Percentiles rank a stretch among this genome's conserved stretches.
These are phyloP conservation scores for Eleusine coracana DNA, from an alignment of 176 grass and related monocot genomes.

Conservation along the genomic window DNA sequence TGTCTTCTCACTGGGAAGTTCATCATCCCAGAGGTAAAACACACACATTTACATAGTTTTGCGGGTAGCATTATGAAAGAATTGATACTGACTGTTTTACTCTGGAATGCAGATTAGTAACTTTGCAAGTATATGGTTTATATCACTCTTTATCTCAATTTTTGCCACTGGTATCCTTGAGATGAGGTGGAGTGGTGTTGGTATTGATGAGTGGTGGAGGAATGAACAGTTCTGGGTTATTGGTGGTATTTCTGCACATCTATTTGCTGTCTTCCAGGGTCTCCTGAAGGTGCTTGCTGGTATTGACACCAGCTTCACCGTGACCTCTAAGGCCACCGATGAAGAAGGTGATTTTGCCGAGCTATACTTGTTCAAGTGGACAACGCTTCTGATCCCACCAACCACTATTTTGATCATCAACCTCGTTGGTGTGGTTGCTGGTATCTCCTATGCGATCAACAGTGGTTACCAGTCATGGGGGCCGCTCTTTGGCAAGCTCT, in stretches of 20 bases:
- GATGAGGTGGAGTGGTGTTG: constrained; percentile 84
- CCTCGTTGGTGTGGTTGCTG: constrained; percentile 66
- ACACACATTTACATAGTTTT: not conserved
- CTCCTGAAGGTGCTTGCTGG: constrained; percentile 75
- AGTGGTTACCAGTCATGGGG: constrained; percentile 81
- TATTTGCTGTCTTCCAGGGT: constrained; percentile 74
- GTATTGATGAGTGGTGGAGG: constrained; percentile 87
- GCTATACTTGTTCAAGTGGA: constrained; percentile 85
- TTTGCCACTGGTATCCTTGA: constrained; percentile 84
- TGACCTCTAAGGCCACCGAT: constrained; percentile 73
- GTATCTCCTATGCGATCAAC: constrained; percentile 77
- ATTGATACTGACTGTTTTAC: not conserved
- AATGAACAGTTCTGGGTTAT: constrained; percentile 87
- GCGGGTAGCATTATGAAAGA: not conserved
- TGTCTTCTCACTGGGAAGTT: constrained; percentile 94
- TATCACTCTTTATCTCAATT: constrained; percentile 78
- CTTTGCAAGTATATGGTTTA: constrained; percentile 83
- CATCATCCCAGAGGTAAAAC: constrained; percentile 81
- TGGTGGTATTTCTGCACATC: constrained; percentile 71
- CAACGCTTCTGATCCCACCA: constrained; percentile 73
- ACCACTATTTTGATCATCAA: constrained; percentile 78
- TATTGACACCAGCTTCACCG: constrained; percentile 78
- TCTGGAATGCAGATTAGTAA: constrained; percentile 68
- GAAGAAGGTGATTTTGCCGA: constrained; percentile 69
- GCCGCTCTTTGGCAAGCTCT: constrained; percentile 75